Conservation (phyloP, 768 basidiomycete genomes). For the Dacryopinax primogenitus region DNA sequence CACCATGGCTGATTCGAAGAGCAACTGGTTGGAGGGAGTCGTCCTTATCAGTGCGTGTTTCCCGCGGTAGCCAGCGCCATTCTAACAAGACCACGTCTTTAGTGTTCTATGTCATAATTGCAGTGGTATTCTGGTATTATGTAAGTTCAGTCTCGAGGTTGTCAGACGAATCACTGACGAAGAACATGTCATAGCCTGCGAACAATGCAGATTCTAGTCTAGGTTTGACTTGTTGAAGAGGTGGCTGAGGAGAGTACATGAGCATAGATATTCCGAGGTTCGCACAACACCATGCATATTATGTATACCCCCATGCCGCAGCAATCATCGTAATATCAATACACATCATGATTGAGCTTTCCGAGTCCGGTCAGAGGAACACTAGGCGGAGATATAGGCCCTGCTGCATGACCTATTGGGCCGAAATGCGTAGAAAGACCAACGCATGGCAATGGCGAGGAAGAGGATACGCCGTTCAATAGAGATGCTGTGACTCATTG, state of each 20-base stretch:
- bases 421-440: no score
- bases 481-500: background rate
- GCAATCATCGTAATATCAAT: no score
- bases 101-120: slow-evolving; percentile 54
- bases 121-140: slow-evolving; percentile 24
- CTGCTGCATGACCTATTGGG: no score
- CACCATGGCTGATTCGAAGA: slow-evolving; percentile 66
- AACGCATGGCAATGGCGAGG: no score
- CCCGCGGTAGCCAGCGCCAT: no score
- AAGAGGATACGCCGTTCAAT: no score
- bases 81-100: background rate
- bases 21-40: slow-evolving; percentile 74
- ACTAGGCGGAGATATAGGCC: no score
- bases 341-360: no score
- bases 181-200: background rate
- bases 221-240: background rate
- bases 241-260: background rate
- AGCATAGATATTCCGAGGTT: background rate
- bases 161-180: background rate
- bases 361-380: no score
- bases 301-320: no score
- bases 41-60: slow-evolving; percentile 50
- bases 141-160: background rate
- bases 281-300: background rate
- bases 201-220: background rate